phyloP scores from a whole-genome alignment of 371 early-diverging fungal species.

The Encephalitozoon hellem region DNA sequence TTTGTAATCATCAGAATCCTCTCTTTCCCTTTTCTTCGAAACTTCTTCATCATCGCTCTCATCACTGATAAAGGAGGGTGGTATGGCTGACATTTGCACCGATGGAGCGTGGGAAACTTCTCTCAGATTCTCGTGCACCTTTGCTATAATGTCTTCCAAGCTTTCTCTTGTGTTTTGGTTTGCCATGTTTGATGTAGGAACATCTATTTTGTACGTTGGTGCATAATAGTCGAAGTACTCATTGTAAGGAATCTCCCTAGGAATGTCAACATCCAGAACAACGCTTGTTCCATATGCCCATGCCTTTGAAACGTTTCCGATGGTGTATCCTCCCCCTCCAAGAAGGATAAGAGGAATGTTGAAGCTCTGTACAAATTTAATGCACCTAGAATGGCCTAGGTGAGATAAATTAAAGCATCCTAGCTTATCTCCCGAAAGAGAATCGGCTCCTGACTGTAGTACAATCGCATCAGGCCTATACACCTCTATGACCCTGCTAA shows the following conservation, averaged over 20 bases:
- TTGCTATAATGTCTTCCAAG: conserved; percentile 64
- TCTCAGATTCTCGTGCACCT: conserved; percentile 78
- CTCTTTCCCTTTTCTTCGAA: conserved; percentile 41
- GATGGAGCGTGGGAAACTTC: conserved; percentile 79
- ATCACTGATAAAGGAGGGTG: conserved; percentile 59
- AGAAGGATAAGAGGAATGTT: conserved; percentile 81
- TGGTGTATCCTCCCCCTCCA: conserved; percentile 98
- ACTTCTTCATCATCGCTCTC: conserved; percentile 58
- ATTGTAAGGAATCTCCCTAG: conserved; percentile 55
- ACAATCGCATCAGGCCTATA: conserved; percentile 87
- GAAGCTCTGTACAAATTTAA: conserved; percentile 78
- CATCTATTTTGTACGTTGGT: conserved; percentile 61
- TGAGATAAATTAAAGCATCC: conserved; percentile 89
- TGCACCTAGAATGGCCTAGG: conserved; percentile 74
- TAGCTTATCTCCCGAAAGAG: conserved; percentile 88
- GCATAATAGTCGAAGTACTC: conserved; percentile 58
- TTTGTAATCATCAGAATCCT: conserved; percentile 34
- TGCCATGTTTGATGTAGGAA: conserved; percentile 67
- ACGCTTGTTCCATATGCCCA: conserved; percentile 67
- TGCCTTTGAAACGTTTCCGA: conserved; percentile 85
- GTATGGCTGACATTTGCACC: conserved; percentile 82
- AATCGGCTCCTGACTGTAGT: conserved; percentile 98
- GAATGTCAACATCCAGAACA: conserved; percentile 55
- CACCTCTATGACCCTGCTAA: conserved; percentile 72
- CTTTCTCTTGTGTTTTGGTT: conserved; percentile 79